Evolutionary conservation across 805 yeast genomes (phyloP).

Genomic region (Yamadazyma sp.): DNA sequence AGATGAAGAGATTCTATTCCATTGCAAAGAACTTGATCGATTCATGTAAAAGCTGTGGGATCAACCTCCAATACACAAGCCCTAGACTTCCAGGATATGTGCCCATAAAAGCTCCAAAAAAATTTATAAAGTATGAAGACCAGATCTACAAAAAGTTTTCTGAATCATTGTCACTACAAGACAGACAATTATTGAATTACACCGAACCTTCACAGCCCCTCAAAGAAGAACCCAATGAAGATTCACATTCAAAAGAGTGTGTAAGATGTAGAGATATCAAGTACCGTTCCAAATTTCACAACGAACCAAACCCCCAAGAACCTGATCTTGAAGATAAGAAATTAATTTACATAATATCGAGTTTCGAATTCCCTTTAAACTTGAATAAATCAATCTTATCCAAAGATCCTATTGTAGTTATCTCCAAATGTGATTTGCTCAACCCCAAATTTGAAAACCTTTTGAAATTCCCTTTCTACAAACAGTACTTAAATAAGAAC

Average conservation of each 20-base stretch:
- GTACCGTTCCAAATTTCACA: slow-evolving; percentile 25
- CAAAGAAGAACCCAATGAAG: slow-evolving; percentile 1
- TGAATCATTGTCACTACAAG: slow-evolving; percentile 18
- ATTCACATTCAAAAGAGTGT: slow-evolving; percentile 39
- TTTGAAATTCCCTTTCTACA: slow-evolving; percentile 24
- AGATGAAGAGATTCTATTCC: slow-evolving; percentile 3
- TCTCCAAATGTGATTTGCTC: slow-evolving; percentile 46
- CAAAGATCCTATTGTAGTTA: slow-evolving; percentile 26
- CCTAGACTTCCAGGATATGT: slow-evolving; percentile 10
- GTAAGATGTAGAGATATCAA: slow-evolving; percentile 51
- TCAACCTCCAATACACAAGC: slow-evolving; percentile 40
- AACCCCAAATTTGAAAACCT: slow-evolving; percentile 28
- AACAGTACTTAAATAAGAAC: slow-evolving; percentile 31
- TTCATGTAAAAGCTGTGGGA: slow-evolving; percentile 58
- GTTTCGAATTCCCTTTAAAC: slow-evolving; percentile 67
- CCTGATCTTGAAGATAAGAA: slow-evolving; percentile 1
- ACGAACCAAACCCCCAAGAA: slow-evolving; percentile 3
- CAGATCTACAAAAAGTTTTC: slow-evolving; percentile 18
- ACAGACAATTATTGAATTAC: slow-evolving; percentile 6
- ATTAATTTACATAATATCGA: slow-evolving; percentile 9
- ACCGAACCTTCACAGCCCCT: too few relatives aligned
- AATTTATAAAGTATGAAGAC: slow-evolving; percentile 20
- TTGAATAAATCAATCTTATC: slow-evolving; percentile 22
- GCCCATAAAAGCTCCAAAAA: slow-evolving; percentile 6
- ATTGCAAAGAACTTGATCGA: slow-evolving; percentile 13